Base-by-base conservation (phyloP, 2,329 filamentous ascomycete species). In the Aureobasidium leucospermi region DNA sequence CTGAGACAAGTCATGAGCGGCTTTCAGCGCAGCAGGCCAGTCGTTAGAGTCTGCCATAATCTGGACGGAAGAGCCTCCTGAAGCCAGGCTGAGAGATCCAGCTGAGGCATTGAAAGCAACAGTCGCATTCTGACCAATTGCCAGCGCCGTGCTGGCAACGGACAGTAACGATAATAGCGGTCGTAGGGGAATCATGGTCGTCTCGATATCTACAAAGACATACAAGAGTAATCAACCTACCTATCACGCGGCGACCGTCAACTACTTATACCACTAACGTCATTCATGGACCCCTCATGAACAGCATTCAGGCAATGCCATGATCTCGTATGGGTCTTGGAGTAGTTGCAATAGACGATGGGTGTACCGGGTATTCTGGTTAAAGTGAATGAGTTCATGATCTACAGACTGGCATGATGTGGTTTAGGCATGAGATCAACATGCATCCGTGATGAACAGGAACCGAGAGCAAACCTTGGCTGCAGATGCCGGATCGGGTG, bases 1-100 rank as follows among this genome's bases (percentile, higher is more conserved):
- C 4, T 76, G 67, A 0, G 85, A 84, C 9, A 90, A 77, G 69
- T 90, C 86, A 41, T 84, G 78, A 0, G 85, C 86, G 5, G 84
- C 85, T 29, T 86, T 80, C 58, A 88, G 78, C 1, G 89, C 86
- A 60, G 85, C 86, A 73, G 83, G 85, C 76, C 82, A 87, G 61
- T 89, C 86, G 59, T 81, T 74, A 19, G 70, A 66, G 9, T 82
- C 81, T n/a, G 85, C 75, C 2, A 81, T 73, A 53, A 86, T 82
- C 66, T 81, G 79, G 0, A 78, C 74, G 52, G 70, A 64, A 11
- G 71, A 67, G 23, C 70, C 63, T 4, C 67, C 47, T 16, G 59
- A 60, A 15, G 64, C 63, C 29, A 68, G 62, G 15, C 49, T 38
- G n/a, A 65, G 28, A 15, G 34, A 57, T 11, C 52, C 31, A 11